Evolutionary conservation across 305 asterid genomes (phyloP).

Genomic region (Lippia alba): DNA sequence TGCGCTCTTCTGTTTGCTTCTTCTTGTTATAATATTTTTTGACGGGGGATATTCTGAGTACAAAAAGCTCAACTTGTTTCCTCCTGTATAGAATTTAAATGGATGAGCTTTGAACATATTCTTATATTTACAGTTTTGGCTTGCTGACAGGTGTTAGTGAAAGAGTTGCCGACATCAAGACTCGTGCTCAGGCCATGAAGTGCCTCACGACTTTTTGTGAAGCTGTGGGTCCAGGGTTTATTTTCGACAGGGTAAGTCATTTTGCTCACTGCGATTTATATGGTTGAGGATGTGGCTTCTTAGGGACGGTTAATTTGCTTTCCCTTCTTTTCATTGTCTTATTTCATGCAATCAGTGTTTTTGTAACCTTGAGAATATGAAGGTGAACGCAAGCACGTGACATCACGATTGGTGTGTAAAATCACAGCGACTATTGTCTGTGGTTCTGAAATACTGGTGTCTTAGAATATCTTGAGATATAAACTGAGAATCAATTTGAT

Average conservation of each 20-base stretch:
- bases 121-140: slow-evolving; percentile 26
- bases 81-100: slow-evolving; percentile 13
- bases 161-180: slow-evolving; percentile 99
- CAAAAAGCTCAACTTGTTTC: slow-evolving; percentile 27
- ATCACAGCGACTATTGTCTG: too few relatives aligned
- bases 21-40: slow-evolving; percentile 22
- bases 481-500: too few relatives aligned
- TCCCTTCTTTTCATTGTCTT: slow-evolving; percentile 15
- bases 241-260: slow-evolving; percentile 86
- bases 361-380: neutral
- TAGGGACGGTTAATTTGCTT: slow-evolving; percentile 2
- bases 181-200: slow-evolving; percentile 93
- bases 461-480: too few relatives aligned
- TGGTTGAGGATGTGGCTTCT: slow-evolving; percentile 21
- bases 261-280: slow-evolving; percentile 1
- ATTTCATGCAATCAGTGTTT: neutral
- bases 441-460: too few relatives aligned
- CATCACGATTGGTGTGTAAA: too few relatives aligned
- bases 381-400: neutral
- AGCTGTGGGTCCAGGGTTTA: slow-evolving; percentile 97
- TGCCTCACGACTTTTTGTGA: slow-evolving; percentile 95
- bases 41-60: slow-evolving; percentile 20
- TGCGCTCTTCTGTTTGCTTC: slow-evolving; percentile 11
- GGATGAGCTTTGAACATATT: slow-evolving; percentile 26
- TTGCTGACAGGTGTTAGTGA: slow-evolving; percentile 77